These are phyloP conservation scores for Lathyrus oleraceus DNA, from an alignment of 306 rosid species.

Conservation along the genomic window DNA sequence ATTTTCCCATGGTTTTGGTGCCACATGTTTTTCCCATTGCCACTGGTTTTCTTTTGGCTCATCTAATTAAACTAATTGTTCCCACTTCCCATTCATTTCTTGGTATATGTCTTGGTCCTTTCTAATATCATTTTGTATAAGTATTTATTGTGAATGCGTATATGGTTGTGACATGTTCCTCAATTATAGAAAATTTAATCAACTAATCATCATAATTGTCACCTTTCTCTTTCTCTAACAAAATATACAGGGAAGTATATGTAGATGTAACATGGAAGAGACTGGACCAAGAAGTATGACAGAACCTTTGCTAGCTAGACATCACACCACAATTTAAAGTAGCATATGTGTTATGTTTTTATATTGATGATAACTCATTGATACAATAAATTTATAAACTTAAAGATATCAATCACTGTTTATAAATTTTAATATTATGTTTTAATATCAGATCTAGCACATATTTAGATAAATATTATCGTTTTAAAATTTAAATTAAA, in stretches of 20 bases:
- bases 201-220: not conserved
- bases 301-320: not conserved
- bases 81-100: constrained; percentile 5
- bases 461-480: no score
- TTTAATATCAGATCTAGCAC: no score
- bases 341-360: not conserved
- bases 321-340: not conserved
- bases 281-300: not conserved
- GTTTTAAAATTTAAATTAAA: no score
- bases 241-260: not conserved
- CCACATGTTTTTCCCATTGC: constrained; percentile 46
- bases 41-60: constrained; percentile 35
- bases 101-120: not conserved
- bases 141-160: not conserved
- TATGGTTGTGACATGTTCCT: not conserved
- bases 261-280: not conserved
- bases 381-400: no score
- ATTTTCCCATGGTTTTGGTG: constrained; percentile 43
- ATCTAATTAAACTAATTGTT: not conserved
- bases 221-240: not conserved
- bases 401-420: no score
- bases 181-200: not conserved
- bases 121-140: not conserved
- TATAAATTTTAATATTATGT: no score
- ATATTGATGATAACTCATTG: no score